Base-by-base conservation (phyloP, 1,139 yeast genomes). In the Candida glucosophila region DNA sequence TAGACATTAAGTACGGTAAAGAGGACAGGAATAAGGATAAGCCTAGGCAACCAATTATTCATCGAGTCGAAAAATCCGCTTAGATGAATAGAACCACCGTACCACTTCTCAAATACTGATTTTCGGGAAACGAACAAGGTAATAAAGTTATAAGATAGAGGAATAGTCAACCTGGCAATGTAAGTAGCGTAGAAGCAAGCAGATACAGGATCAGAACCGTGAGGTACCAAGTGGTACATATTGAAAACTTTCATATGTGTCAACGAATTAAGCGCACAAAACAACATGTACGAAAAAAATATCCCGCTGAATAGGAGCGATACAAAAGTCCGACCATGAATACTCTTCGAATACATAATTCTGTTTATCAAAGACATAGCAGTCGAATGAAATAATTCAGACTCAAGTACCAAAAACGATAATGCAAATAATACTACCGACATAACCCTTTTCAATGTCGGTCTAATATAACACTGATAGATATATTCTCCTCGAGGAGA, bases 111-210 rank as follows among this genome's bases (percentile, higher is more conserved):
- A 42, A 72, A 72, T 6, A 56, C 40, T 30, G 72, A 65, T 10
- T 45, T 43, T 10, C 73, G 45, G 14, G 70, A 59, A 8, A 73
- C 62, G 33, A 79, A 64, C 26, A 83, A 56, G 19, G 82, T 80
- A 30, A 82, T 52, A 45, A 80, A 83, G 49, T 83, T 83, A 54
- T 80, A 83, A 18, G 83, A 73, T 36, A 83, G 59, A 3, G 95
- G 95, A 9, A 83, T 77, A 1, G 94, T 80, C 44, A 83, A 58
- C 36, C 95, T 73, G 28, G 90, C 82, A 17, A 82, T 75, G 43
- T 83, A 83, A 42, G 82, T 79, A 14, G 88, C 75, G 49, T 80
- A 83, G 48, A 82, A 83, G 23, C 83, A 64, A 18, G 80, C 67
- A 16, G 85, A 75, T 1, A 81, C 79, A 0, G 83, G 79, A 43